Evolutionary conservation across 2,329 filamentous ascomycete genomes (phyloP).

Genomic region (Phialemoniopsis sp.): DNA sequence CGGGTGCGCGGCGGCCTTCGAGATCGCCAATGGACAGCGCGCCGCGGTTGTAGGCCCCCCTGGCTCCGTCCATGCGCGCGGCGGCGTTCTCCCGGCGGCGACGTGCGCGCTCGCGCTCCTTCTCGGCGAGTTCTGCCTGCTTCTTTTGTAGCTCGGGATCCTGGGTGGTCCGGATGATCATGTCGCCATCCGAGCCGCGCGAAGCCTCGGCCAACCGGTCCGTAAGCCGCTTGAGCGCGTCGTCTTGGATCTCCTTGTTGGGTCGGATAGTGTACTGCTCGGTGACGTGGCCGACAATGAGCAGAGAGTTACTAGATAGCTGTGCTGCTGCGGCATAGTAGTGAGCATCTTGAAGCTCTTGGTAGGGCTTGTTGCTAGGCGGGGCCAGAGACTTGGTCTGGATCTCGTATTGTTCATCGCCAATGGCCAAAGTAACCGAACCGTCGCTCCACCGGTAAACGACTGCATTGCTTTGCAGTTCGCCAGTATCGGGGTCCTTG

Average conservation of each 20-base stretch:
- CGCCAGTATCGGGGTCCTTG: slow-evolving; percentile 59
- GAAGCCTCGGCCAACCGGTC: slow-evolving; percentile 62
- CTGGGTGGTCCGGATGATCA: slow-evolving; percentile 65
- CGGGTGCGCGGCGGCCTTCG: slow-evolving; percentile 50
- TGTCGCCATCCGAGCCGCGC: slow-evolving; percentile 52
- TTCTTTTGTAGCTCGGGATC: slow-evolving; percentile 74
- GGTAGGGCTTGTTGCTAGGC: slow-evolving; percentile 53
- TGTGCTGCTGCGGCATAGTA: slow-evolving; percentile 74
- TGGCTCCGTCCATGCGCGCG: slow-evolving; percentile 54
- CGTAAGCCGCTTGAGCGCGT: slow-evolving; percentile 65
- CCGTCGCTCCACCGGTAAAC: slow-evolving; percentile 78
- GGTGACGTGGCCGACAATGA: slow-evolving; percentile 72
- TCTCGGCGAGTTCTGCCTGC: slow-evolving; percentile 69
- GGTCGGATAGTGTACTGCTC: slow-evolving; percentile 67
- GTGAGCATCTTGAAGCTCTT: slow-evolving; percentile 66
- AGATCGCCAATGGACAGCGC: slow-evolving; percentile 65
- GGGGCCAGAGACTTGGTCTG: slow-evolving; percentile 67
- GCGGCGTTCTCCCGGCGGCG: slow-evolving; percentile 65
- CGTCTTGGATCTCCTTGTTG: slow-evolving; percentile 64
- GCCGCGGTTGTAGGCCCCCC: slow-evolving; percentile 40
- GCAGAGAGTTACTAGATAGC: slow-evolving; percentile 61
- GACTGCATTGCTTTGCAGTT: slow-evolving; percentile 70
- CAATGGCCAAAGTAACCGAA: slow-evolving; percentile 70
- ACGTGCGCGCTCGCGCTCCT: slow-evolving; percentile 64
- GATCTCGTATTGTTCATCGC: slow-evolving; percentile 72